phyloP scores from a whole-genome alignment of 1,139 yeast genomes.

The Wickerhamomyces sp. region DNA sequence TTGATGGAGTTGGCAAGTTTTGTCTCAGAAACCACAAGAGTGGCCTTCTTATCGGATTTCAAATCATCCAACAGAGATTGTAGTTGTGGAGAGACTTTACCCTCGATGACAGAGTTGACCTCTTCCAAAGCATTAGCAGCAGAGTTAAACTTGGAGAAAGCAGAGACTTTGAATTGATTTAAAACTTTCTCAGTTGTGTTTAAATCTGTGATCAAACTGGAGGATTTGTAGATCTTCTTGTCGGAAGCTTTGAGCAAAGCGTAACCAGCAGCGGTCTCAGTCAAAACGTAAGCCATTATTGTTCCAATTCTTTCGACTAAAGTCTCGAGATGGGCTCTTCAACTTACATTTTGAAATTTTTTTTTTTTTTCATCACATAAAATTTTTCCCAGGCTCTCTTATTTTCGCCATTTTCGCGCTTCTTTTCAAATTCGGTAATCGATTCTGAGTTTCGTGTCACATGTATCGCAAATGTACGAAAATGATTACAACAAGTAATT shows the following conservation, averaged over 20 bases:
- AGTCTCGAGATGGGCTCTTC: neutral
- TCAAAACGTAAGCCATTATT: constrained; percentile 87
- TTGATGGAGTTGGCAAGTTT: constrained; percentile 95
- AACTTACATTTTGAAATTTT: constrained; percentile 1
- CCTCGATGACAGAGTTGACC: constrained; percentile 87
- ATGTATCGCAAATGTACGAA: constrained; percentile 1
- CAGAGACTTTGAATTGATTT: constrained; percentile 79
- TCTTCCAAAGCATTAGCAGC: constrained; percentile 97
- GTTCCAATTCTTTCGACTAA: too few relatives aligned
- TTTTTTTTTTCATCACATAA: constrained; percentile 1
- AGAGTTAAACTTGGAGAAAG: constrained; percentile 88
- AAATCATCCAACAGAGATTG: constrained; percentile 71
- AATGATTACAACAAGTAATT: neutral
- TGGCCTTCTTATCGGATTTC: constrained; percentile 84
- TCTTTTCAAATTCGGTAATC: too few relatives aligned
- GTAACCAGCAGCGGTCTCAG: constrained; percentile 98
- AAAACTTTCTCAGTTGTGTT: constrained; percentile 79
- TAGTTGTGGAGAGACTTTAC: constrained; percentile 85
- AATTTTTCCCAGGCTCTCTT: constrained; percentile 2
- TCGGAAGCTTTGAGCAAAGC: constrained; percentile 96
- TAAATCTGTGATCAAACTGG: constrained; percentile 69
- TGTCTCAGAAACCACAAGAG: constrained; percentile 89
- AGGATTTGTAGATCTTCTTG: constrained; percentile 90
- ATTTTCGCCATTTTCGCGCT: too few relatives aligned
- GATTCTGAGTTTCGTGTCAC: neutral